Base-by-base conservation (phyloP, 2,329 filamentous ascomycete genomes). In the Gaeumannomyces tritici region DNA sequence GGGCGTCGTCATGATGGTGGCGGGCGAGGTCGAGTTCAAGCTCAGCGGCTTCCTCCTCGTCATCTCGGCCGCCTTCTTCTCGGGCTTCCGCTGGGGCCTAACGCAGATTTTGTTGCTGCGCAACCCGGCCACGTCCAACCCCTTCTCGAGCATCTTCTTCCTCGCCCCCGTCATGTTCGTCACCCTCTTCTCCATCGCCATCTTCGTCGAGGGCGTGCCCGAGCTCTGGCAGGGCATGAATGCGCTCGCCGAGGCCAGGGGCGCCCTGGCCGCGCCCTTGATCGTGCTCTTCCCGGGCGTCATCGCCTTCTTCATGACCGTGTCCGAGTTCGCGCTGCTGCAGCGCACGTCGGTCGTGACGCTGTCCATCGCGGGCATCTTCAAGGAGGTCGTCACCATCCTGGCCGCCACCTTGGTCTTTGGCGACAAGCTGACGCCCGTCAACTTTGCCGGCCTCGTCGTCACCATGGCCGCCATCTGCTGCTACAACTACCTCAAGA, bases 301-400 rank as follows among this genome's bases (percentile, higher is more conserved):
- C 51, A 88, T 99, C 61, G 95, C 95, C 2, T 99, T 99, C 73
- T 84, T 92, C 65, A 99, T 99, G 95, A 98, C 96, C 24, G 87
- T 92, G 0, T 61, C 91, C 62, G 95, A 99, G 75, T 99, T 98
- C 73, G 93, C 95, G 61, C 84, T 99, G 65, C 83, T 99, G 67
- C 89, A 97, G 78, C 90, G 95, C 59, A 98, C 93, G 0, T 96
- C 90, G 1, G 95, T 99, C 61, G 95, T 99, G 61, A 98, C 95
- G 0, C 82, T 99, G 57, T 96, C 90, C 61, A 97, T 99, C 68
- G 96, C 93, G 65, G 95, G 95, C 65, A 98, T 99, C 65, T 98
- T 99, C 81, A 99, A 99, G 74, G 95, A 99, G 77, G 95, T 98
- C 55, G 88, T 99, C 62, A 99, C 95, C 18, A 98, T 99, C 70